Base-by-base conservation (phyloP, 2,329 filamentous ascomycete genomes). In the Davidsoniella eucalypti region DNA sequence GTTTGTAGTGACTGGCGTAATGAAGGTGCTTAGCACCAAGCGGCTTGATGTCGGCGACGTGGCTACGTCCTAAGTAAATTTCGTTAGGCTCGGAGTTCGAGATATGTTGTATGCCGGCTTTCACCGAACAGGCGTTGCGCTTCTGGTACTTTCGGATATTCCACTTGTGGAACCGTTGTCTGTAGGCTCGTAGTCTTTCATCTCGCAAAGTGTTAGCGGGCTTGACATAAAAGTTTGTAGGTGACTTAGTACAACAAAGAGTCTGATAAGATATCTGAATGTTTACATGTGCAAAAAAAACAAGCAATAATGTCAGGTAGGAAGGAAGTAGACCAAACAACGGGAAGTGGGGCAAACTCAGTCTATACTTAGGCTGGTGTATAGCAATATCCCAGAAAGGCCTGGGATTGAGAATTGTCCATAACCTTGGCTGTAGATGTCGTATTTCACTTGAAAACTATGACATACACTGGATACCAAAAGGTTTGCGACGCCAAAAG, bases 131-230 rank as follows among this genome's bases (percentile, higher is more conserved):
- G 17, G 18, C 16, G 8, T 12, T 7, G 8, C 60, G 59, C 46
- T 60, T 61, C 54, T 61, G 69, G 58, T 74, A 73, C 57, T 74
- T 74, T 56, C 60, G 58, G 40, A 71, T 55, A 3, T 61, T 56
- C 71, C 71, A 73, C 52, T 59, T 62, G 21, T 67, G 63, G 54
- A 74, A 65, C 37, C 67, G 63, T n/a, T 69, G 68, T 17, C 69
- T 63, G 55, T 72, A 74, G 2, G 70, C 69, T 47, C 71, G 67
- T n/a, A 61, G 64, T 14, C 61, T 63, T 44, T 5, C 29, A 26
- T 26, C 16, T 43, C 16, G n/a, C n/a, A 25, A 18, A 29, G 12
- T 29, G 10, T 8, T 12, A 14, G 21, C 10, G 7, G 10, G 10
- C 2, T 12, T 23, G 42, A 14, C 7, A 25, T 25, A 14, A 44